Evolutionary conservation across 768 basidiomycete genomes (phyloP), one percentile per base, ranked within the genome.

Genomic region (Paxillus involutus): DNA sequence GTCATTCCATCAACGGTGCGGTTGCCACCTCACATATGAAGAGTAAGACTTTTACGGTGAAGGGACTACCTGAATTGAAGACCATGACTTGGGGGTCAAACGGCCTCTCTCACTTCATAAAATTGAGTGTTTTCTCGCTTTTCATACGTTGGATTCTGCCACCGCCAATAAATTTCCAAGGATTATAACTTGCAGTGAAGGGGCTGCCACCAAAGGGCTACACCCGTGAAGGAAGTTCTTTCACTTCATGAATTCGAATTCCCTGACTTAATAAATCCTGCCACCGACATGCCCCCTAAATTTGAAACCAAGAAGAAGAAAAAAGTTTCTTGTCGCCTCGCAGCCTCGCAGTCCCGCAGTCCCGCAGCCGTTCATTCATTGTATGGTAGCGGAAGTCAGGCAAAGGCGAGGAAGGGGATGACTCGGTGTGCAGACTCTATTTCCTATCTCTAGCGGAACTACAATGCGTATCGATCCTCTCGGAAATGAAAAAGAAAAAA

Each of bases 401-500:
- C 48, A 3, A 46, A 58, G 44, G 55, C 46, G 45, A 56, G 21
- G 47, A 55, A 44, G 17, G 39, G 12, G 39, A 40, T 8, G 9
- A 40, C 17, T 11, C 55, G 63, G 50, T 57, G 55, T 50, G 66
- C 51, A 47, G 16, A 55, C 40, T 47, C 60, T 66, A 58, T 66
- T 68, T 4, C 26, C 26, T 26, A 26, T 65, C 61, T 57, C 49
- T 44, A 39, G 41, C 29, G 12, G 37, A 39, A 55, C 26, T 26
- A 6, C 26, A 26, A 26, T 26, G 26, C 4, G 65, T 49, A 36
- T 47, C 57, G 57, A 62, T 62, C 52, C 47, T 47, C 50, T 44
- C 65, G 65, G 65, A 66, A 68, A 66, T 66, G 66, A 66, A 68
- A 26, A 26, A 26, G 6, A 26, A 26, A 26, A 26, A 26, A 26